Base-by-base conservation (phyloP, 768 basidiomycete genomes). In the Kwoniella dendrophila region DNA sequence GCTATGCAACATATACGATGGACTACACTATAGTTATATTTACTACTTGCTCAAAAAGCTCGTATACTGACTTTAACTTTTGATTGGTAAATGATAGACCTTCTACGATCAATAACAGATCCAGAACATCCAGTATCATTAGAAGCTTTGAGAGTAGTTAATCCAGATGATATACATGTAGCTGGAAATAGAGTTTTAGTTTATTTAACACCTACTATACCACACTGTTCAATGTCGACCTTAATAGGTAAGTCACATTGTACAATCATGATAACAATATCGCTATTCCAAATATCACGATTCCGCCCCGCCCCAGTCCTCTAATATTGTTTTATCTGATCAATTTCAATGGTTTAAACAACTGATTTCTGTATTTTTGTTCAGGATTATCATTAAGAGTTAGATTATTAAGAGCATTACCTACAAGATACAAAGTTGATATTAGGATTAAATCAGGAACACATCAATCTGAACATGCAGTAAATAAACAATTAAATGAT, bases 401-500 rank as follows among this genome's bases (percentile, higher is more conserved):
- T 30, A 84, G 95, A 29, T 83, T 99, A 5, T 81, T 96, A 56
- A 85, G 96, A 43, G 88, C 91, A 59, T 85, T 99, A 12, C 95
- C 96, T 1, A 85, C 87, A 59, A 86, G 95, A 40, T 98, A 90
- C 84, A 95, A 97, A 75, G 86, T 99, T 30, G 94, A 97, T 79
- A 92, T 99, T 62, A 84, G 85, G 34, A 86, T 99, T 49, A 91
- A 93, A 74, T 89, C 90, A 43, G 96, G 96, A 1, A 94, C 91
- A 1, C 96, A 99, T 81, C 91, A 97, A 78, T 94, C 91, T 76
- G 95, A 97, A 76, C 83, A 87, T 58, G 88, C 92, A 53, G 96
- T 99, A 11, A 99, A 98, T 80, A 97, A 97, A 78, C 96, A 99
- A 73, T 83, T 99, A 33, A 99, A 99, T 72, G 96, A 99, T 81